These are phyloP conservation scores for Amanita exitialis DNA, from an alignment of 768 basidiomycete genomes.

Conservation along the genomic window DNA sequence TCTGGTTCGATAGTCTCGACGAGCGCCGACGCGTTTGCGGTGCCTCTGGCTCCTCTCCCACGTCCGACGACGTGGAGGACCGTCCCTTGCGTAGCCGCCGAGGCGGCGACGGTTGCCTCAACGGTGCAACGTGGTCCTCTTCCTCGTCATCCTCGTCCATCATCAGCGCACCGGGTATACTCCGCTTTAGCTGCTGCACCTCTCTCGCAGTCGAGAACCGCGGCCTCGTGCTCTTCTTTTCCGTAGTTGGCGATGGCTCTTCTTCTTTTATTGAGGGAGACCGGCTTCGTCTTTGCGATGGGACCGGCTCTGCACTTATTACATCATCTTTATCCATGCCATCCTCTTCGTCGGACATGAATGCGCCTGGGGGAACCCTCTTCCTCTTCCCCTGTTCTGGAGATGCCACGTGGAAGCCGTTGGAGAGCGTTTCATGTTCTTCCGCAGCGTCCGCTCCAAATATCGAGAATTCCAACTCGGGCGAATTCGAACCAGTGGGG, in stretches of 20 bases:
- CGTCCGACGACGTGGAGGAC: constrained; percentile 22
- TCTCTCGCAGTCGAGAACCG: constrained; percentile 4
- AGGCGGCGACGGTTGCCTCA: constrained; percentile 24
- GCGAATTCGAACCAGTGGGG: constrained; percentile 8
- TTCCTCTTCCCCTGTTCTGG: constrained; percentile 12
- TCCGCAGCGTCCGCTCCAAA: constrained; percentile 14
- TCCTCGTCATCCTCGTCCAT: constrained; percentile 20
- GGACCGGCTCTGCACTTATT: constrained; percentile 1
- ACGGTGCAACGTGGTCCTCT: constrained; percentile 27
- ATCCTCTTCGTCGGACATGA: constrained; percentile 31
- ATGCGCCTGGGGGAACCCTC: constrained; percentile 36
- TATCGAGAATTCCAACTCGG: constrained; percentile 13
- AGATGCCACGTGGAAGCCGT: constrained; percentile 13
- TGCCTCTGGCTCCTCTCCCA: constrained; percentile 23
- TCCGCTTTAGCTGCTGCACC: constrained; percentile 4
- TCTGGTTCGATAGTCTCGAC: constrained; percentile 25
- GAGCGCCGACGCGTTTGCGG: constrained; percentile 32
- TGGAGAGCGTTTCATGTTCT: background rate
- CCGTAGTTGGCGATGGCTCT: constrained; percentile 1
- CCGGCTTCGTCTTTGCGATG: background rate
- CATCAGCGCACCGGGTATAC: constrained; percentile 4
- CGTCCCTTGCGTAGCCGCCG: constrained; percentile 17
- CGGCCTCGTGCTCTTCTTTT: constrained; percentile 4
- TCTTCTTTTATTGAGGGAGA: background rate
- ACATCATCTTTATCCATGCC: constrained; percentile 16